Evolutionary conservation across 257 asterid species (phyloP), one percentile per base, ranked within the genome.

Genomic region (Jacaranda copaia): DNA sequence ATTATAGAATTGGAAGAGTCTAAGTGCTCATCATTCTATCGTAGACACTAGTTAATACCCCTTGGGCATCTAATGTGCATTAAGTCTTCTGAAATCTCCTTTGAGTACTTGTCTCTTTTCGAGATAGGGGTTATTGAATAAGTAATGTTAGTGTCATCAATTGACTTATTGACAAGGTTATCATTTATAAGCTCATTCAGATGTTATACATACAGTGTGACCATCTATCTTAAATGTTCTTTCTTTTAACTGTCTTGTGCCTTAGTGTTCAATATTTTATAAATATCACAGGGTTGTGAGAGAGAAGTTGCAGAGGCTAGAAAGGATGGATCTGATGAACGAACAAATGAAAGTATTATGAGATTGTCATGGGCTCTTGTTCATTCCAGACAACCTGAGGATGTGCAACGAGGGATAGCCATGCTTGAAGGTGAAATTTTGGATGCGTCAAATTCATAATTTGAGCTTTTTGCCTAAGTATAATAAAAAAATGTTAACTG

Each of bases 301-400:
- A 84, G 84, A 81, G 95, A 86, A 81, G 88, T 88, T 77, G 90
- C 87, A 9, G 95, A 90, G 72, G 90, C 89, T 72, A 67, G 68
- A 5, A 85, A 77, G 15, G 91, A 75, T 5, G 88, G 45, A 60
- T 77, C 87, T 7, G 88, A 81, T 57, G 95, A 87, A 10, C 75
- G 79, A 25, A 77, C 77, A 72, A 83, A 73, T 69, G 96, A 91
- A 68, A 77, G 92, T 71, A 86, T 91, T 32, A 86, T 91, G 98
- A 85, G 97, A 19, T 77, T 93, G 78, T 91, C 96, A 16, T 93
- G 98, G 98, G 96, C 94, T 68, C 92, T 93, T 72, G 92, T 87
- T 70, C 98, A 93, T 84, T 89, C 96, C 48, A 87, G 77, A 69
- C 79, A 80, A 74, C 89, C 88, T 42, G 94, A 86, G 66, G 93